Percentiles rank a stretch among this genome's conserved stretches.
Conservation (phyloP, 257 asterid genomes). For the Nicotiana benthamiana region DNA sequence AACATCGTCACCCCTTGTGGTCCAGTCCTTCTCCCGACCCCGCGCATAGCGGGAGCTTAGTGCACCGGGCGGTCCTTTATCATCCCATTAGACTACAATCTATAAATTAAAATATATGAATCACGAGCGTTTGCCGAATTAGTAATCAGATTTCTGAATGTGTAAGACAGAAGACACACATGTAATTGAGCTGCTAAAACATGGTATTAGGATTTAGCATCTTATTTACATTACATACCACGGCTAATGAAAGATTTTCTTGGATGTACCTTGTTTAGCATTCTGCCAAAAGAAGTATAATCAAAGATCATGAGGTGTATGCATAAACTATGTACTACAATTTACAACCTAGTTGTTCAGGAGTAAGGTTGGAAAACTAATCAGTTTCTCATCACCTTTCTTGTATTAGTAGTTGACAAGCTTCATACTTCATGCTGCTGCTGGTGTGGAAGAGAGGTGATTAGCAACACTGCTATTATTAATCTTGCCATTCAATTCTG, state of each 20-base stretch:
- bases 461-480: conserved; percentile 22
- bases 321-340: background rate
- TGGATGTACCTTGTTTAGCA: background rate
- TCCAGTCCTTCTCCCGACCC: too few relatives aligned
- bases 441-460: conserved; percentile 44
- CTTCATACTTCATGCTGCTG: conserved; percentile 42
- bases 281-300: background rate
- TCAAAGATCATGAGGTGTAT: background rate
- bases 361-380: background rate
- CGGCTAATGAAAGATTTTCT: background rate
- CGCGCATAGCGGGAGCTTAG: too few relatives aligned
- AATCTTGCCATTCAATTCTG: conserved; percentile 27
- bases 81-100: too few relatives aligned
- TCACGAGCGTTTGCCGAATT: background rate
- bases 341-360: background rate
- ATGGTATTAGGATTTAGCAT: background rate
- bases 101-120: background rate
- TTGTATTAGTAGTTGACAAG: background rate
- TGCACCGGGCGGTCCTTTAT: too few relatives aligned
- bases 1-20: too few relatives aligned
- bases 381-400: background rate
- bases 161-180: background rate
- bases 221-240: background rate
- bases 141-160: background rate
- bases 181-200: background rate